A percentile compares a stretch with the other conserved stretches of the same genome.
These are phyloP conservation scores for Coniochaeta prunicola DNA, from an alignment of 2,329 filamentous ascomycete genomes.

Conservation along the genomic window DNA sequence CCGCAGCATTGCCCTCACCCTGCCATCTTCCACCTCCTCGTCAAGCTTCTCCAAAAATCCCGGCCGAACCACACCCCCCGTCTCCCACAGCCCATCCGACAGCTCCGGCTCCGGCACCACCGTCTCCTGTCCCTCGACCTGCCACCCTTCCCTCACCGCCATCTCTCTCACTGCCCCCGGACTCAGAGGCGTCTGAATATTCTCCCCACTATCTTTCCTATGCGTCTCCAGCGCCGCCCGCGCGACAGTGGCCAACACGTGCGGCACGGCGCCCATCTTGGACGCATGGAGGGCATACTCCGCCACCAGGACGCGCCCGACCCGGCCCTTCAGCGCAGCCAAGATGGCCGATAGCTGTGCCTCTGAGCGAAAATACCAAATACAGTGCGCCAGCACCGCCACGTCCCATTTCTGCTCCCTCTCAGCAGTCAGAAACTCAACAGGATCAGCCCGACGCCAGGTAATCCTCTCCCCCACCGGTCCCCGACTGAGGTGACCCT, in stretches of 20 bases:
- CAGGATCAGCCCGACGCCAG: constrained; percentile 31
- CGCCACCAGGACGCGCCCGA: constrained; percentile 30
- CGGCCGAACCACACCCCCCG: constrained; percentile 20
- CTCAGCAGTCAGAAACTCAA: constrained; percentile 25
- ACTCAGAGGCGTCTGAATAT: constrained; percentile 38
- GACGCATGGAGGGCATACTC: constrained; percentile 38
- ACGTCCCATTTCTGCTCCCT: constrained; percentile 29
- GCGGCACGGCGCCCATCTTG: constrained; percentile 30
- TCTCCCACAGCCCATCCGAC: constrained; percentile 40
- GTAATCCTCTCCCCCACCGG: constrained; percentile 30
- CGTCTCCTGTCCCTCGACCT: constrained; percentile 23
- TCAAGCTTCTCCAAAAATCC: constrained; percentile 25
- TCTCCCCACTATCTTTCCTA: constrained; percentile 27
- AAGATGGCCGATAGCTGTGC: constrained; percentile 27
- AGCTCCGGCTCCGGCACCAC: constrained; percentile 30
- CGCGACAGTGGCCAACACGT: constrained; percentile 44
- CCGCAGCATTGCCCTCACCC: constrained; percentile 18
- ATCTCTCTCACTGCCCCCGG: constrained; percentile 30
- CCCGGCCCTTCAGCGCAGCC: constrained; percentile 22
- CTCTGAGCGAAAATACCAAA: constrained; percentile 45
- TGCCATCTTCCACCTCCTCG: constrained; percentile 16
- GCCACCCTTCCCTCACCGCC: constrained; percentile 28
- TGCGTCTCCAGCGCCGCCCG: constrained; percentile 34
- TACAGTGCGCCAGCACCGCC: constrained; percentile 40
- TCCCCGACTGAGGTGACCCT: constrained; percentile 30